Evolutionary conservation across 2,329 filamentous ascomycete genomes (phyloP).

Genomic region (Hypoxylon sp.): DNA sequence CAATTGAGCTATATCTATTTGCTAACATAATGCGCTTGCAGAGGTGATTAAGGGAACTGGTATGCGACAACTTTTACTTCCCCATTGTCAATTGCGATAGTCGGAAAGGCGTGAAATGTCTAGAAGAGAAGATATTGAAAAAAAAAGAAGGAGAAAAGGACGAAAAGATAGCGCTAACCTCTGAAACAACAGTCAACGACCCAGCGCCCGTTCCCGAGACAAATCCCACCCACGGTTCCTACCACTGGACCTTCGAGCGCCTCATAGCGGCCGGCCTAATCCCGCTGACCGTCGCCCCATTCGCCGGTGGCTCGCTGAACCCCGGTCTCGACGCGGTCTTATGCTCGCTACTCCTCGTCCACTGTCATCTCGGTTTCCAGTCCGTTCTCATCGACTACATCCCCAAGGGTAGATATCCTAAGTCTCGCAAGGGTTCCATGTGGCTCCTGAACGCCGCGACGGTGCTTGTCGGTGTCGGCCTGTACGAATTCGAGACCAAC

Average conservation of each 20-base stretch:
- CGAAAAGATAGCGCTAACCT: conserved; percentile 25
- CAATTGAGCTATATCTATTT: conserved; percentile 20
- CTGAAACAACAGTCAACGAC: conserved; percentile 80
- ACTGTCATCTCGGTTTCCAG: conserved; percentile 97
- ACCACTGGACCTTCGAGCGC: conserved; percentile 99
- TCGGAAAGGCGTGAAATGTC: not conserved
- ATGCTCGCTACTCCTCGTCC: conserved; percentile 85
- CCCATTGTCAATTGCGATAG: conserved; percentile 17
- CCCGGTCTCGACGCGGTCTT: conserved; percentile 89
- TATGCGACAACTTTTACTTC: conserved; percentile 60
- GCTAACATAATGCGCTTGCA: conserved; percentile 65
- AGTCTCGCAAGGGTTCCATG: conserved; percentile 74
- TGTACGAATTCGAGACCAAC: conserved; percentile 99
- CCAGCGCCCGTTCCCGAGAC: conserved; percentile 80
- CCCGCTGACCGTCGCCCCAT: conserved; percentile 90
- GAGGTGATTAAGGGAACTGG: conserved; percentile 82
- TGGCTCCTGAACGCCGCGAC: conserved; percentile 88
- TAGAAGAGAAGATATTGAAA: not conserved
- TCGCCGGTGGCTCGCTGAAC: conserved; percentile 92
- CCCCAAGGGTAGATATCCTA: conserved; percentile 78
- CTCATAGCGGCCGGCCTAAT: conserved; percentile 84
- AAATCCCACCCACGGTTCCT: conserved; percentile 87
- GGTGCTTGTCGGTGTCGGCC: conserved; percentile 83
- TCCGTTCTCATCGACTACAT: conserved; percentile 93
- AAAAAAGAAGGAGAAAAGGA: not conserved